phyloP scores from a whole-genome alignment of 257 asterid species.

The Primulina huaijiensis region DNA sequence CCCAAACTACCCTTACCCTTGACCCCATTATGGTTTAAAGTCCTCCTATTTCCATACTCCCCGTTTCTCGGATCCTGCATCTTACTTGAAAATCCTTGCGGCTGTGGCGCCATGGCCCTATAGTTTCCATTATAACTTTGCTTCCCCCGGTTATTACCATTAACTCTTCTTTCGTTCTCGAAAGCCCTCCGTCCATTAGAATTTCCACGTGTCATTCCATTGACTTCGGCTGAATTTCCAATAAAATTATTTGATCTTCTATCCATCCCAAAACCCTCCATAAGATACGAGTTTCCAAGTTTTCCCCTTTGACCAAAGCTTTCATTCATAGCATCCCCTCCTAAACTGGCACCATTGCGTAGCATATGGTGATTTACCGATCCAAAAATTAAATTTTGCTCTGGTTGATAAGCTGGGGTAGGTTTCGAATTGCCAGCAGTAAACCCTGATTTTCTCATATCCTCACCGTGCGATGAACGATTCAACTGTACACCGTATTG shows the following conservation, averaged over 20 bases:
- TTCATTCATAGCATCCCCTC: constrained; percentile 28
- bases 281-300: constrained; percentile 22
- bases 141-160: constrained; percentile 24
- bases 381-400: constrained; percentile 58
- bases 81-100: constrained; percentile 43
- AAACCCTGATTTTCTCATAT: constrained; percentile 31
- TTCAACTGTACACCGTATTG: constrained; percentile 37
- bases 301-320: constrained; percentile 24
- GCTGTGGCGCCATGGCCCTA: constrained; percentile 42
- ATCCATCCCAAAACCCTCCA: constrained; percentile 27
- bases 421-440: constrained; percentile 25
- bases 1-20: constrained; percentile 31
- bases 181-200: constrained; percentile 29
- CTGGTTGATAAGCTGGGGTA: constrained; percentile 28
- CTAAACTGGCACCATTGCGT: constrained; percentile 16
- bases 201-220: constrained; percentile 29
- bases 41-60: constrained; percentile 29
- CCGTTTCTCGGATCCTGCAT: constrained; percentile 30
- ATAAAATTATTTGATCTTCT: constrained; percentile 33
- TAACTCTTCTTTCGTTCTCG: constrained; percentile 30
- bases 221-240: constrained; percentile 28
- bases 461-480: constrained; percentile 23
- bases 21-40: constrained; percentile 37
- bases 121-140: constrained; percentile 35
- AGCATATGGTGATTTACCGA: constrained; percentile 34